A percentile compares a stretch with the other conserved stretches of the same genome.
phyloP scores from a whole-genome alignment of 2,329 filamentous ascomycete species.

The Scedosporium minutisporum region DNA sequence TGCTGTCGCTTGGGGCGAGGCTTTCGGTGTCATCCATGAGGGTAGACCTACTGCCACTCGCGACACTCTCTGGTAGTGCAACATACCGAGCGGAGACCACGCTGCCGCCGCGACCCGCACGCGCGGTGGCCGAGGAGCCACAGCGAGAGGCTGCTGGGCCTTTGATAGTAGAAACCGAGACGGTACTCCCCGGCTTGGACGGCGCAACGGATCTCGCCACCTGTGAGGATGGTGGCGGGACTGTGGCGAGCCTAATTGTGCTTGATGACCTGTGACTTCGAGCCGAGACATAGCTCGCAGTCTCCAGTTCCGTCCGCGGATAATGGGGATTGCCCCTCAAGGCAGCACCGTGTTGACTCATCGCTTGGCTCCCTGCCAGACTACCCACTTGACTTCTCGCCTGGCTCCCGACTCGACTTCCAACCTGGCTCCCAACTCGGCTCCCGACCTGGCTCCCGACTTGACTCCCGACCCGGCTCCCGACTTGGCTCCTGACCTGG shows the following conservation, averaged over 20 bases:
- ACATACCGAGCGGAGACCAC: constrained; percentile 14
- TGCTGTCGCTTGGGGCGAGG: constrained; percentile 51
- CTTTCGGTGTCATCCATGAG: constrained; percentile 38
- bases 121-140: not conserved
- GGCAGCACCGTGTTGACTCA: constrained; percentile 17
- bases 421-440: not conserved
- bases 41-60: constrained; percentile 27
- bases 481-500: constrained; percentile 9
- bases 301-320: constrained; percentile 23
- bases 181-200: not conserved
- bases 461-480: not conserved
- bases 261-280: constrained; percentile 27
- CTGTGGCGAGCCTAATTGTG: constrained; percentile 15
- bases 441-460: not conserved
- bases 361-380: constrained; percentile 12
- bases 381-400: no score
- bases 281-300: constrained; percentile 31
- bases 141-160: not conserved
- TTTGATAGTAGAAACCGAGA: not conserved
- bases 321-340: not conserved
- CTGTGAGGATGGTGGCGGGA: not conserved
- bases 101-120: not conserved
- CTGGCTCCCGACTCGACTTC: constrained; percentile 10
- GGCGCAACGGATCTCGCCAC: not conserved
- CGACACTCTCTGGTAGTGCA: constrained; percentile 30